phyloP scores from a whole-genome alignment of 2,329 filamentous ascomycete species.

The Ophiostoma sp. region DNA sequence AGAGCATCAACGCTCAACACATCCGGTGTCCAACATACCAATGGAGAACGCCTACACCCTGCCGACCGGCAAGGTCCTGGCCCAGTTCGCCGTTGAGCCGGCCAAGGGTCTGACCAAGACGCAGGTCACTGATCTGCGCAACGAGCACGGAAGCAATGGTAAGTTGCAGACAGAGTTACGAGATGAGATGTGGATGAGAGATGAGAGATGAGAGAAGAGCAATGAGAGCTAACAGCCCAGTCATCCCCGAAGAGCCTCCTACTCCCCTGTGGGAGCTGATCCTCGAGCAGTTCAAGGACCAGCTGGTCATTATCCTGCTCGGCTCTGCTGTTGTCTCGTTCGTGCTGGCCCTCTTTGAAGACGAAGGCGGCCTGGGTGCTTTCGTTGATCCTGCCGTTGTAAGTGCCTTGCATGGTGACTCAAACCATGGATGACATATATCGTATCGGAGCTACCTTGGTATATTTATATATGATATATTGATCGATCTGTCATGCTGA shows the following conservation, averaged over 20 bases:
- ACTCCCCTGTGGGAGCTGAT: constrained; percentile 96
- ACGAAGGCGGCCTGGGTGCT: constrained; percentile 88
- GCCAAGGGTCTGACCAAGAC: constrained; percentile 52
- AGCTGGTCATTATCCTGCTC: constrained; percentile 90
- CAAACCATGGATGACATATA: neutral
- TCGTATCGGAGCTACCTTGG: too few relatives aligned
- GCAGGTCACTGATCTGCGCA: constrained; percentile 52
- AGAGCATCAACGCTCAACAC: neutral
- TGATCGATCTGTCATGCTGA: neutral
- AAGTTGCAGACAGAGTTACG: constrained; percentile 30
- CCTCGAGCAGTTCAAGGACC: constrained; percentile 98
- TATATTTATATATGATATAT: neutral
- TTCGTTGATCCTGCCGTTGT: constrained; percentile 96
- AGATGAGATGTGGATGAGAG: neutral
- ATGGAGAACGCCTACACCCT: constrained; percentile 62
- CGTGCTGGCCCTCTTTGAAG: constrained; percentile 85
- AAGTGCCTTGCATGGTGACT: constrained; percentile 40
- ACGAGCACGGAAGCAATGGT: constrained; percentile 64
- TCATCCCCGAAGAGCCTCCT: constrained; percentile 78
- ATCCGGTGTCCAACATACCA: neutral
- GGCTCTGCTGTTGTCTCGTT: constrained; percentile 92
- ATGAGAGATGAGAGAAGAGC: neutral
- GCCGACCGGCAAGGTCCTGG: constrained; percentile 54
- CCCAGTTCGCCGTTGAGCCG: constrained; percentile 52
- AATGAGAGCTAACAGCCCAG: constrained; percentile 34